phyloP scores from a whole-genome alignment of 208 protist genomes.

The Trypanosomatidae sp. region DNA sequence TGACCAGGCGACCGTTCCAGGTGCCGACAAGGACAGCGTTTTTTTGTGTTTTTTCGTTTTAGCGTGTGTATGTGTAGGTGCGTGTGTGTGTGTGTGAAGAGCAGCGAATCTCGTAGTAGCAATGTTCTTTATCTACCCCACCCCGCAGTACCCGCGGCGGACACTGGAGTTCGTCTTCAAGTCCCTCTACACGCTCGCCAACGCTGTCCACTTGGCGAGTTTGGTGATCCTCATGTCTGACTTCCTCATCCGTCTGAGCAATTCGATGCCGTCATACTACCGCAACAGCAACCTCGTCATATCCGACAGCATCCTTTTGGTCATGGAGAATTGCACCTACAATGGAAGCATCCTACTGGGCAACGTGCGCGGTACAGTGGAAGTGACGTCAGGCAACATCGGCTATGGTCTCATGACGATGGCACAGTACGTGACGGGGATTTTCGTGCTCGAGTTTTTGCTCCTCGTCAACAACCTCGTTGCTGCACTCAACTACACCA shows the following conservation, averaged over 20 bases:
- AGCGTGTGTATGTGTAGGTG: not conserved
- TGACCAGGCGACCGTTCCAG: not conserved
- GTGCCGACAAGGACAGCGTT: not conserved
- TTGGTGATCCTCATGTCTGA: constrained; percentile 67
- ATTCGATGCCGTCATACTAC: constrained; percentile 68
- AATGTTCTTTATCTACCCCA: constrained; percentile 84
- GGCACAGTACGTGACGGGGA: constrained; percentile 52
- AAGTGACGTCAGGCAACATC: constrained; percentile 44
- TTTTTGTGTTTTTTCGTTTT: not conserved
- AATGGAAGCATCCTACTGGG: constrained; percentile 39
- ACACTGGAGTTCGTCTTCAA: constrained; percentile 69
- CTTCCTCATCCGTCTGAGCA: constrained; percentile 58
- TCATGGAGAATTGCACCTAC: constrained; percentile 71
- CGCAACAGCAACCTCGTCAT: constrained; percentile 34
- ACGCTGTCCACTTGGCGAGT: constrained; percentile 38
- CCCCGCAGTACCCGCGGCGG: constrained; percentile 66
- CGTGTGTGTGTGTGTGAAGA: not conserved
- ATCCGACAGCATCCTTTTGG: constrained; percentile 30
- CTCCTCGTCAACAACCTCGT: constrained; percentile 53
- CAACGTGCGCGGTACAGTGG: constrained; percentile 27
- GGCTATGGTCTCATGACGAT: constrained; percentile 58
- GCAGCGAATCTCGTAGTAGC: not conserved
- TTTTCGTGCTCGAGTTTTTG: constrained; percentile 79
- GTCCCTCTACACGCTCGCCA: constrained; percentile 58
- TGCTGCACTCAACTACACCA: constrained; percentile 51